Percentiles rank a stretch among this genome's conserved stretches.
Evolutionary conservation across 805 yeast genomes (phyloP).

Genomic region (Spathaspora hagerdaliae): DNA sequence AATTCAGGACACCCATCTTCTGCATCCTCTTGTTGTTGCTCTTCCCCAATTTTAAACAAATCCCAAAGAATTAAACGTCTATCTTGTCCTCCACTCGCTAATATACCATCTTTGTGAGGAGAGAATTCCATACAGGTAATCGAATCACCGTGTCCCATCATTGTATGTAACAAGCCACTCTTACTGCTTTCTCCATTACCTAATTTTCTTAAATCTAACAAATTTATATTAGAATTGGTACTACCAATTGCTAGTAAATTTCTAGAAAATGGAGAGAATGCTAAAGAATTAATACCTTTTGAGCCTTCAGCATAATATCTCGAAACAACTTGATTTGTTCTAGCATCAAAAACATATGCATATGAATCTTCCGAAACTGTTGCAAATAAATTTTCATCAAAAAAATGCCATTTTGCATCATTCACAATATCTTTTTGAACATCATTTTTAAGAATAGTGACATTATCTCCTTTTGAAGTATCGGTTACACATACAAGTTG

Average conservation of each 20-base stretch:
- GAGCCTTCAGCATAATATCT: constrained; percentile 22
- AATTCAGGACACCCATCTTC: constrained; percentile 90
- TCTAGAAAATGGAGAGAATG: constrained; percentile 60
- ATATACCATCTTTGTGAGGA: constrained; percentile 69
- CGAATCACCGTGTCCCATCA: constrained; percentile 76
- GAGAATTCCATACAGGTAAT: constrained; percentile 75
- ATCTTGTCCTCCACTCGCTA: constrained; percentile 76
- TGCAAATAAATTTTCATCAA: constrained; percentile 51
- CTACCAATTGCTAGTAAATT: constrained; percentile 68
- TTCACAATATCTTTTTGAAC: constrained; percentile 61
- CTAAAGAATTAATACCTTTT: constrained; percentile 53
- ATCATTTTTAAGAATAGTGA: constrained; percentile 11
- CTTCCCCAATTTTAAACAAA: constrained; percentile 72
- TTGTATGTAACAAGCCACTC: constrained; percentile 52
- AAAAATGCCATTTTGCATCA: constrained; percentile 70
- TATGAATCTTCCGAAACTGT: constrained; percentile 71
- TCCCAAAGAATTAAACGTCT: constrained; percentile 82
- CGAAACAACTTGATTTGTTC: constrained; percentile 29
- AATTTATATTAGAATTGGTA: constrained; percentile 58
- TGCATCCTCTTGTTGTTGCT: constrained; percentile 80
- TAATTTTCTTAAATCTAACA: constrained; percentile 59
- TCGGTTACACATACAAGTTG: constrained; percentile 61
- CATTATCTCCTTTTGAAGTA: constrained; percentile 13
- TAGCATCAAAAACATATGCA: constrained; percentile 51
- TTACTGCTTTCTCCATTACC: constrained; percentile 6